phyloP scores from a whole-genome alignment of 768 basidiomycete genomes.

The Rhodotorula kratochvilovae region DNA sequence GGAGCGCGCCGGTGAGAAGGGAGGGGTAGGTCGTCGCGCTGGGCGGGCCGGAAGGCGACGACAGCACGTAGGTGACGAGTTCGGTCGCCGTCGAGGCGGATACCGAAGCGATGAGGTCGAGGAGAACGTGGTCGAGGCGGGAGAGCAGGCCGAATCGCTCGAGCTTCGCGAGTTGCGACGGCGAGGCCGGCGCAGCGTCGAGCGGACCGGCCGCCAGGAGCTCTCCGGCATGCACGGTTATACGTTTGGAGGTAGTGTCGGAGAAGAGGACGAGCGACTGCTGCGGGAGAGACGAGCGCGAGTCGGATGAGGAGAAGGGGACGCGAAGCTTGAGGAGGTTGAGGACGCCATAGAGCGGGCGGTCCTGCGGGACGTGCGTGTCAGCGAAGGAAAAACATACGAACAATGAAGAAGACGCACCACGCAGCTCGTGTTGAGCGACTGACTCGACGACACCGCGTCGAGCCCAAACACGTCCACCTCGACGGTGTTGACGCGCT shows the following conservation, averaged over 20 bases:
- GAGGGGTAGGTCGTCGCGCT: background rate
- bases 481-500: conserved; percentile 8
- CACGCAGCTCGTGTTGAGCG: background rate
- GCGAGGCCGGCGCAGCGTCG: background rate
- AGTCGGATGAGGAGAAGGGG: conserved; percentile 15
- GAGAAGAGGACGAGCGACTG: conserved; percentile 12
- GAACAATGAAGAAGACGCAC: background rate
- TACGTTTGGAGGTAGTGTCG: background rate
- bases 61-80: conserved; percentile 14
- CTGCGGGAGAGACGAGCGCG: background rate
- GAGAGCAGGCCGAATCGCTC: conserved; percentile 16
- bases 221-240: conserved; percentile 25
- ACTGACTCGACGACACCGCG: background rate
- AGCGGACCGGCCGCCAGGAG: background rate
- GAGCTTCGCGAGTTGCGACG: background rate
- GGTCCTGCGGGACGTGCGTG: background rate
- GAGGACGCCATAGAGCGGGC: conserved; percentile 23
- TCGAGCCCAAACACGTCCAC: background rate
- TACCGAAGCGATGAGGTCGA: conserved; percentile 14
- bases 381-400: background rate
- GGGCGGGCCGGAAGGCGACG: background rate
- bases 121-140: conserved; percentile 25
- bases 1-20: background rate
- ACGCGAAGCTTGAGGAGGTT: conserved; percentile 18
- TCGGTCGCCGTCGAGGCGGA: background rate